Evolutionary conservation across 805 yeast genomes (phyloP).

Genomic region (Isabelozyma pseudorhagii): DNA sequence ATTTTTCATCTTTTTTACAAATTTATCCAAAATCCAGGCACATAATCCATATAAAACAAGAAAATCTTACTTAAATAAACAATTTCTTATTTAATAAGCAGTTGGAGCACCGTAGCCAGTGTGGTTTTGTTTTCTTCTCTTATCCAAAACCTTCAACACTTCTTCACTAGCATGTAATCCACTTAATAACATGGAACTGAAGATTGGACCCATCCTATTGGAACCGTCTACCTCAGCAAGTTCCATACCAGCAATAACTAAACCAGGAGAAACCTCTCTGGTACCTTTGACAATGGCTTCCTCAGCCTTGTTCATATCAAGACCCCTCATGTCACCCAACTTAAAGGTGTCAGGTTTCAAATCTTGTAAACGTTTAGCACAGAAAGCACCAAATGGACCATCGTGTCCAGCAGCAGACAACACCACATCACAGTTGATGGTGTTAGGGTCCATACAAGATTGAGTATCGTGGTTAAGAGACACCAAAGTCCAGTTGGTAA

Average conservation of each 20-base stretch:
- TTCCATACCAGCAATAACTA: slow-evolving; percentile 76
- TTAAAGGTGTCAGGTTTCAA: slow-evolving; percentile 20
- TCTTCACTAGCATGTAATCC: slow-evolving; percentile 77
- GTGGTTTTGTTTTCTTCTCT: slow-evolving; percentile 32
- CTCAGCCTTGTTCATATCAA: slow-evolving; percentile 77
- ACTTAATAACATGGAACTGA: slow-evolving; percentile 76
- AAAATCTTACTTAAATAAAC: too few relatives aligned
- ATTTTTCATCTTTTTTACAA: too few relatives aligned
- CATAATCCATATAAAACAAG: too few relatives aligned
- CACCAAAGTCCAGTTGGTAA: slow-evolving; percentile 80
- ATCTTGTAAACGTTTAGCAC: slow-evolving; percentile 57
- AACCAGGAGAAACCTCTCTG: slow-evolving; percentile 62
- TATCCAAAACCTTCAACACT: slow-evolving; percentile 34
- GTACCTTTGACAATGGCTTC: slow-evolving; percentile 71
- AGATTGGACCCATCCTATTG: slow-evolving; percentile 83
- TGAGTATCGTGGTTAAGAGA: slow-evolving; percentile 73
- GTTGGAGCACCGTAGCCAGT: slow-evolving; percentile 2
- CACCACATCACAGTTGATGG: slow-evolving; percentile 62
- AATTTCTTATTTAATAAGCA: not conserved
- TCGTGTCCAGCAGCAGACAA: slow-evolving; percentile 78
- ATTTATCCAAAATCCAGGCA: too few relatives aligned
- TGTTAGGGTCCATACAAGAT: slow-evolving; percentile 81
- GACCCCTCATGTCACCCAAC: slow-evolving; percentile 71
- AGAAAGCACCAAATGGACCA: slow-evolving; percentile 80
- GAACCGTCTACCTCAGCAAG: slow-evolving; percentile 73